These are phyloP conservation scores for Exophiala sideris DNA, from an alignment of 2,329 filamentous ascomycete genomes.

Conservation along the genomic window DNA sequence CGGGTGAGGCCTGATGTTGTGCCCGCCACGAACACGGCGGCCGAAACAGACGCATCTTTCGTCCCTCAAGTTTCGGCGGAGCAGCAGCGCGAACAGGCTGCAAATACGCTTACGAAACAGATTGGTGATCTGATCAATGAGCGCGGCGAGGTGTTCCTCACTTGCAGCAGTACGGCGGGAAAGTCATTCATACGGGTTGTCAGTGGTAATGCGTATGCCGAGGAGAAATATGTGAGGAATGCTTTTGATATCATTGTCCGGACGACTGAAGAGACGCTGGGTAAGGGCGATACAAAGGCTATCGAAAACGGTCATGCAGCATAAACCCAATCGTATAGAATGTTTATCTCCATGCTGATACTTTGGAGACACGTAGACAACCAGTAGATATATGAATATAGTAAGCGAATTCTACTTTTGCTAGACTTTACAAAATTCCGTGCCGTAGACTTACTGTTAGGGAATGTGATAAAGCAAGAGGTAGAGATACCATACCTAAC, in stretches of 20 bases:
- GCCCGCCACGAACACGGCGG: background rate
- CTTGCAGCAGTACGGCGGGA: constrained; percentile 68
- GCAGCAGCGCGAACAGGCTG: constrained; percentile 48
- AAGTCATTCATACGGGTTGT: constrained; percentile 78
- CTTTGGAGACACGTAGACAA: too few species aligned
- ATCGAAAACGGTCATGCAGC: constrained; percentile 6
- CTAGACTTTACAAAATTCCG: too few species aligned
- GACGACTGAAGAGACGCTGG: constrained; percentile 56
- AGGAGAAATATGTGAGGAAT: constrained; percentile 67
- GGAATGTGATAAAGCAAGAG: too few species aligned
- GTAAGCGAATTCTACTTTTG: too few species aligned
- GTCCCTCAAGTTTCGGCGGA: constrained; percentile 32
- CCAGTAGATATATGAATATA: too few species aligned
- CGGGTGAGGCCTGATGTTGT: constrained; percentile 51
- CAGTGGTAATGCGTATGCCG: constrained; percentile 65
- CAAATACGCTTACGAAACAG: constrained; percentile 67
- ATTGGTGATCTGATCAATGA: constrained; percentile 74
- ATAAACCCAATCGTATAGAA: background rate
- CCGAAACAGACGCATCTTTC: constrained; percentile 33
- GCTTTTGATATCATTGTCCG: constrained; percentile 72
- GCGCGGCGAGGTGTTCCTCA: constrained; percentile 76
- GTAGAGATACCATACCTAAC: too few species aligned
- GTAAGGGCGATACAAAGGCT: background rate
- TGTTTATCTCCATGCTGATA: too few species aligned
- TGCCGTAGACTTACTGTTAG: too few species aligned